phyloP scores from a whole-genome alignment of 176 grass and related monocot genomes.

The Cymbopogon citratus region DNA sequence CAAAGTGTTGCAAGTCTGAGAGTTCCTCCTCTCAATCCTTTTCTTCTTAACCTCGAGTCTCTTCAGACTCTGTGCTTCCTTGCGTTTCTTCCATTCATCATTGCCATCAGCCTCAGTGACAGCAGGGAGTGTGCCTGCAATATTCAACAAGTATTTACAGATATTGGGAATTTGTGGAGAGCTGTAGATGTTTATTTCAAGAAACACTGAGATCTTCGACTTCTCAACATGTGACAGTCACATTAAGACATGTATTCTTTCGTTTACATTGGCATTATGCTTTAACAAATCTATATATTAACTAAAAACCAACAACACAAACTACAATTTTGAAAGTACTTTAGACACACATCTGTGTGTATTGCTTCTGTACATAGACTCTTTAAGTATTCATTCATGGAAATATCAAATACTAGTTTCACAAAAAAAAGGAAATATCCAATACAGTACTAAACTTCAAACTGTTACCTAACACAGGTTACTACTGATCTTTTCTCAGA shows the following conservation, averaged over 20 bases:
- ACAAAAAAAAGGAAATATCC: too few species aligned
- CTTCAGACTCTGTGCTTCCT: conserved; percentile 51
- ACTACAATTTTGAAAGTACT: not conserved
- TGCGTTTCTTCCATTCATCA: conserved; percentile 44
- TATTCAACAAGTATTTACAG: not conserved
- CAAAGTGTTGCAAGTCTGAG: conserved; percentile 21
- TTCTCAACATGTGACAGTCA: not conserved
- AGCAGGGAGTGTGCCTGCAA: conserved; percentile 36
- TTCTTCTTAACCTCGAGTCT: conserved; percentile 68
- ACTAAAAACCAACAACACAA: not conserved
- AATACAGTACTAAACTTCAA: too few species aligned
- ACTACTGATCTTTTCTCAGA: too few species aligned
- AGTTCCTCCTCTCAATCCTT: conserved; percentile 54
- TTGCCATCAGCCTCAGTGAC: conserved; percentile 10
- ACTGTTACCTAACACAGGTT: too few species aligned
- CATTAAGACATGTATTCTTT: not conserved
- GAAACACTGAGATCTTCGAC: not conserved
- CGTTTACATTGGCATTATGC: not conserved
- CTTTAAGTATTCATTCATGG: not conserved
- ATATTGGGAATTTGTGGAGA: not conserved
- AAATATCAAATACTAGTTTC: too few species aligned
- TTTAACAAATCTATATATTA: not conserved
- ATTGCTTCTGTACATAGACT: too few species aligned
- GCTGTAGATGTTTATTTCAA: not conserved
- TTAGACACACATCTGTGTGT: not conserved